These are phyloP conservation scores for Teunomyces lycoperdinae DNA, from an alignment of 805 yeast species.

Conservation along the genomic window DNA sequence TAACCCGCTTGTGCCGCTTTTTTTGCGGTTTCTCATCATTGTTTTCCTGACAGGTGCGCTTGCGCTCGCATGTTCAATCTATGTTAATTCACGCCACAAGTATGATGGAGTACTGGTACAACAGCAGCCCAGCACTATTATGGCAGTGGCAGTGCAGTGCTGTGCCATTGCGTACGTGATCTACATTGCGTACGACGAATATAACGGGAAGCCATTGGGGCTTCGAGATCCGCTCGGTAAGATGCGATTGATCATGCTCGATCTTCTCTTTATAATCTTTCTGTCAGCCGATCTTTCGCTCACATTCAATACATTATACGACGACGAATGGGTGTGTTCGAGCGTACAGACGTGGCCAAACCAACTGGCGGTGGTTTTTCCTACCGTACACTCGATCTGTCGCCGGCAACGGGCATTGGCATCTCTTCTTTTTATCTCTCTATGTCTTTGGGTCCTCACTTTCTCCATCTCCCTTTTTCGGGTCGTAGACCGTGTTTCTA, in stretches of 20 bases:
- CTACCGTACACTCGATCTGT: slow-evolving; percentile 57
- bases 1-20: slow-evolving; percentile 79
- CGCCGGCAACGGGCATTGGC: slow-evolving; percentile 74
- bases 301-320: slow-evolving; percentile 79
- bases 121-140: slow-evolving; percentile 86
- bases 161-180: slow-evolving; percentile 73
- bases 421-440: slow-evolving; percentile 70
- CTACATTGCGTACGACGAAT: slow-evolving; percentile 88
- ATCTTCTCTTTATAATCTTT: slow-evolving; percentile 82
- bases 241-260: slow-evolving; percentile 76
- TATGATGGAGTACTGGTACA: slow-evolving; percentile 40
- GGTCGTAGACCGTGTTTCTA: slow-evolving; percentile 64
- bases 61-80: slow-evolving; percentile 66
- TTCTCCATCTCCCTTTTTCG: slow-evolving; percentile 80
- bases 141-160: slow-evolving; percentile 86
- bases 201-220: slow-evolving; percentile 88
- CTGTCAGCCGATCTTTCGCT: slow-evolving; percentile 84
- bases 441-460: slow-evolving; percentile 81
- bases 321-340: slow-evolving; percentile 73
- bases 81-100: slow-evolving; percentile 32
- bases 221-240: slow-evolving; percentile 82
- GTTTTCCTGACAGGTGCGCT: slow-evolving; percentile 64
- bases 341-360: slow-evolving; percentile 8
- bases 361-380: slow-evolving; percentile 19
- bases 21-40: slow-evolving; percentile 52